A percentile compares a stretch with the other conserved stretches of the same genome.
These are phyloP conservation scores for Saccharomyces uvarum DNA, from an alignment of 1,139 yeast genomes.

Conservation along the genomic window DNA sequence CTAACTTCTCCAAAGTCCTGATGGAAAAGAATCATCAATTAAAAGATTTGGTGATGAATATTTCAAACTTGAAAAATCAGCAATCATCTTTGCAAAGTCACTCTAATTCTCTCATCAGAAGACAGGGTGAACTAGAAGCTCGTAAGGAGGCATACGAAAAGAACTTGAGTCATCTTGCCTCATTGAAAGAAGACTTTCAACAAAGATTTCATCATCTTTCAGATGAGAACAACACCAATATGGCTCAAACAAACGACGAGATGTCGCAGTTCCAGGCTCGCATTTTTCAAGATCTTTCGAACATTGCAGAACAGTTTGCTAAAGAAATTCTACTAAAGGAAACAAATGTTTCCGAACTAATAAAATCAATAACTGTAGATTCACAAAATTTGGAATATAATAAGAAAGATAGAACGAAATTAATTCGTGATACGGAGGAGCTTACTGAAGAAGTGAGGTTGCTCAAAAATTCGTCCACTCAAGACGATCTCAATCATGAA, in stretches of 20 bases:
- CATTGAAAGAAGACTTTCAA: slow-evolving; percentile 3
- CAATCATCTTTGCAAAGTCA: slow-evolving; percentile 13
- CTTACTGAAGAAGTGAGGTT: slow-evolving; percentile 12
- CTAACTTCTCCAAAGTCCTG: slow-evolving; percentile 48
- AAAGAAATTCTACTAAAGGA: neutral
- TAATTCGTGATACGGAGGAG: slow-evolving; percentile 31
- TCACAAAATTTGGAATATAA: slow-evolving; percentile 23
- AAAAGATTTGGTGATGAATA: slow-evolving; percentile 15
- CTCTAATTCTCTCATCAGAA: slow-evolving; percentile 40
- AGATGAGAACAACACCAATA: neutral
- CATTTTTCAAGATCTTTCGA: neutral
- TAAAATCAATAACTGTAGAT: slow-evolving; percentile 14
- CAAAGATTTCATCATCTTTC: neutral
- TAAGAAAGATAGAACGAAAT: slow-evolving; percentile 22
- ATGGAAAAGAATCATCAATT: slow-evolving; percentile 35
- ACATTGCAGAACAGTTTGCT: neutral
- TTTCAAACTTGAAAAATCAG: slow-evolving; percentile 15
- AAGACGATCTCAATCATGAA: slow-evolving; percentile 17
- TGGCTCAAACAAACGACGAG: neutral
- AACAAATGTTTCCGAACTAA: neutral
- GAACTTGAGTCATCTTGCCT: slow-evolving; percentile 26
- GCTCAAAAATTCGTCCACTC: slow-evolving; percentile 7
- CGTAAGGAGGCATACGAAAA: slow-evolving; percentile 36
- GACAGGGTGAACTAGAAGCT: slow-evolving; percentile 54
- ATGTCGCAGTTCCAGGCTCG: neutral